Evolutionary conservation across 2,329 filamentous ascomycete species (phyloP).

Genomic region (Arthroderma uncinatum): DNA sequence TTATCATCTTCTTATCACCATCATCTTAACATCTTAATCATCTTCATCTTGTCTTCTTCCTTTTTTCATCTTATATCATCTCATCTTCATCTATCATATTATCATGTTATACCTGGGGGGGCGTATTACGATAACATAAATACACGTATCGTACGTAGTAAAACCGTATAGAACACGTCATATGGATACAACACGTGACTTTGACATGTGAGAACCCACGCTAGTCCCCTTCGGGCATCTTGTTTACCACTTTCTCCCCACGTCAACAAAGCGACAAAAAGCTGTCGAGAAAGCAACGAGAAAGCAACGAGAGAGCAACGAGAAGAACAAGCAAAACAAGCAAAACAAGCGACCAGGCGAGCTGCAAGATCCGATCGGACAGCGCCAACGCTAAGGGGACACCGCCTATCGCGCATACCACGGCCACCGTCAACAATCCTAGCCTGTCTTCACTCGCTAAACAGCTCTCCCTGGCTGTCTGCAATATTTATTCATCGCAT

Average conservation of each 20-base stretch:
- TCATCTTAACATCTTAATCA: background rate
- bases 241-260: conserved; percentile 15
- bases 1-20: background rate
- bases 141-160: background rate
- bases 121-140: background rate
- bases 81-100: background rate
- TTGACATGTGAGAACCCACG: background rate
- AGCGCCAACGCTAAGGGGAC: background rate
- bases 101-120: background rate
- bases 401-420: no score
- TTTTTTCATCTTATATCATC: no score
- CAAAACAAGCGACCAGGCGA: background rate
- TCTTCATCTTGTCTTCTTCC: background rate
- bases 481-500: background rate
- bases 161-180: background rate
- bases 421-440: background rate
- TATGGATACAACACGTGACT: background rate
- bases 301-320: no score
- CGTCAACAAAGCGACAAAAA: no score
- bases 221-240: conserved; percentile 14
- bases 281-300: no score
- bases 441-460: background rate
- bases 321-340: conserved; percentile 7
- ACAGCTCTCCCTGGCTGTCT: no score
- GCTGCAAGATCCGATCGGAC: background rate